Evolutionary conservation across 441 rosid genomes (phyloP).

Genomic region (Capsella rubella): DNA sequence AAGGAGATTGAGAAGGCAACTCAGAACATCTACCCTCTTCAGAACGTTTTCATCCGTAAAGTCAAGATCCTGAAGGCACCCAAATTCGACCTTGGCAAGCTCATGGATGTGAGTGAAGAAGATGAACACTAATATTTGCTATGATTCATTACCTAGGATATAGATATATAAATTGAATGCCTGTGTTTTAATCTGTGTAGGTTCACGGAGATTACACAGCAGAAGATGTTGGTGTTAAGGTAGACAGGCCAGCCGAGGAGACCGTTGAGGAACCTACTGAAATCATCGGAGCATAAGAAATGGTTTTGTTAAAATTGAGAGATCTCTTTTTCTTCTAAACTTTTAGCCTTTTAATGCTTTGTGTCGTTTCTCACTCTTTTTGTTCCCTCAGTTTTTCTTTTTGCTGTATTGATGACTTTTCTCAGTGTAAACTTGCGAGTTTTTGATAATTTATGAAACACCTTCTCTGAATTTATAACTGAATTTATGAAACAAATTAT

Average conservation of each 20-base stretch:
- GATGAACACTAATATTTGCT: neutral
- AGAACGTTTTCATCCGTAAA: slow-evolving; percentile 78
- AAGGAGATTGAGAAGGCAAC: slow-evolving; percentile 85
- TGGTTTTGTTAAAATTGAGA: slow-evolving; percentile 17
- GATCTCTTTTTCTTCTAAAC: slow-evolving; percentile 16
- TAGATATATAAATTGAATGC: neutral
- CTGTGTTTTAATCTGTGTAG: slow-evolving; percentile 43
- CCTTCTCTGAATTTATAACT: neutral
- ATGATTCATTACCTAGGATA: neutral
- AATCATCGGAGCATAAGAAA: slow-evolving; percentile 56
- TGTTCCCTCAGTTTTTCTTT: neutral
- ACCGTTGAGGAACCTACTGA: slow-evolving; percentile 61
- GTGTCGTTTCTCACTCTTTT: slow-evolving; percentile 20
- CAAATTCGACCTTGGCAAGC: slow-evolving; percentile 87
- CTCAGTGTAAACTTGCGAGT: slow-evolving; percentile 30
- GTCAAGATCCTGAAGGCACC: slow-evolving; percentile 84
- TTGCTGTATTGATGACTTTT: slow-evolving; percentile 34
- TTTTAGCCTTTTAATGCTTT: slow-evolving; percentile 23
- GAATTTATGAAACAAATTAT: too few relatives aligned
- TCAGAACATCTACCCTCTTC: slow-evolving; percentile 68
- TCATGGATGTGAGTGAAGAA: slow-evolving; percentile 66
- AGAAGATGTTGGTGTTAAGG: slow-evolving; percentile 80
- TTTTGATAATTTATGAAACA: slow-evolving; percentile 31
- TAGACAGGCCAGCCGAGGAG: slow-evolving; percentile 84
- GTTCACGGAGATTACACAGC: slow-evolving; percentile 77